Conservation (phyloP, 1,284 basidiomycete species). For the Tilletia walkeri region DNA sequence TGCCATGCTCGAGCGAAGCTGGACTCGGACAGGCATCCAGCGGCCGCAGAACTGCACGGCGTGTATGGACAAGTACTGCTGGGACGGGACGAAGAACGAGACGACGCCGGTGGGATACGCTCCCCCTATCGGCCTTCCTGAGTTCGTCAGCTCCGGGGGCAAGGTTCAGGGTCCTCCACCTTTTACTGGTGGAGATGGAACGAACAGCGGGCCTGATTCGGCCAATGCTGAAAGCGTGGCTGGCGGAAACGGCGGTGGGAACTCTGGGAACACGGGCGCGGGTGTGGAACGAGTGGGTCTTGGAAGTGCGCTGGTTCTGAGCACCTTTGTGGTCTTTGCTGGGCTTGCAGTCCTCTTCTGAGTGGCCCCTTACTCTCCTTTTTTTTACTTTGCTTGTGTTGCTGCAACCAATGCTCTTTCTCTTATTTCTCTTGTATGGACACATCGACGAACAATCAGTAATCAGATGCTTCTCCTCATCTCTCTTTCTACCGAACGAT, state of each 20-base stretch:
- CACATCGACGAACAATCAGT: too few relatives aligned
- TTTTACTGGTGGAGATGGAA: slow-evolving; percentile 44
- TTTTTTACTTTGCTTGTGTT: too few relatives aligned
- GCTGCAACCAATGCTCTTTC: too few relatives aligned
- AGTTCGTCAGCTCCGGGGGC: slow-evolving; percentile 40
- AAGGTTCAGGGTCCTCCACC: slow-evolving; percentile 28
- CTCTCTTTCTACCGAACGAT: too few relatives aligned
- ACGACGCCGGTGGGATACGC: slow-evolving; percentile 35
- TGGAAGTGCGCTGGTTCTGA: too few relatives aligned
- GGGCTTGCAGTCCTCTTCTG: too few relatives aligned
- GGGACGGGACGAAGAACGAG: slow-evolving; percentile 47
- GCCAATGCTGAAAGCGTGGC: slow-evolving; percentile 6
- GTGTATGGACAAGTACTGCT: slow-evolving; percentile 49
- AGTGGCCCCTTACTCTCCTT: too few relatives aligned
- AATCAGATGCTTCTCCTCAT: too few relatives aligned
- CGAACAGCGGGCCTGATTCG: slow-evolving; percentile 23
- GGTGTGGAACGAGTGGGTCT: too few relatives aligned
- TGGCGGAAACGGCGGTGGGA: not conserved
- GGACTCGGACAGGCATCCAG: slow-evolving; percentile 31
- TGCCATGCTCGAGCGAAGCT: slow-evolving; percentile 45
- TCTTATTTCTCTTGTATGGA: too few relatives aligned
- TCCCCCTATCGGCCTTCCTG: slow-evolving; percentile 42
- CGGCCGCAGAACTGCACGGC: slow-evolving; percentile 38
- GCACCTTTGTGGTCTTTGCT: too few relatives aligned
- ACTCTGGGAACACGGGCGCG: too few relatives aligned